Percentiles rank a stretch among this genome's conserved stretches.
Evolutionary conservation across 2,329 filamentous ascomycete genomes (phyloP).

Genomic region (Neofusicoccum sp.): DNA sequence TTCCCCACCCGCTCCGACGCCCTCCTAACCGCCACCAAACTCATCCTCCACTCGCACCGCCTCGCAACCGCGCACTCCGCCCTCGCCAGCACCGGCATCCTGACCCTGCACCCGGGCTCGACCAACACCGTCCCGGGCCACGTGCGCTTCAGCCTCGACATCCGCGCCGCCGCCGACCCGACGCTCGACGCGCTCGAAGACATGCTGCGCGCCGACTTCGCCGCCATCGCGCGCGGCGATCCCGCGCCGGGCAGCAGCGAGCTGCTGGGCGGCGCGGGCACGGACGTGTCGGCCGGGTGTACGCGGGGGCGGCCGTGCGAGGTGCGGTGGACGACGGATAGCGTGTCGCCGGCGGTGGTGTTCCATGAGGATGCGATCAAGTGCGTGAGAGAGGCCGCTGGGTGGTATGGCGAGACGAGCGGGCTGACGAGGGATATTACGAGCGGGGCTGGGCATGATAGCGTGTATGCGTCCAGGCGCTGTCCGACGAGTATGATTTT

Average conservation of each 20-base stretch:
- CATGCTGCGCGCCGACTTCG: conserved; percentile 58
- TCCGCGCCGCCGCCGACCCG: conserved; percentile 59
- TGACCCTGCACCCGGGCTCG: conserved; percentile 64
- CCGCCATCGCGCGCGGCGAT: conserved; percentile 48
- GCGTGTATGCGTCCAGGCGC: conserved; percentile 44
- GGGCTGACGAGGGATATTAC: conserved; percentile 61
- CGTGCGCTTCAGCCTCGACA: conserved; percentile 67
- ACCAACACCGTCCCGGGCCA: conserved; percentile 72
- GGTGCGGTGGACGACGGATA: conserved; percentile 61
- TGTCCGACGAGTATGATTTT: conserved; percentile 46
- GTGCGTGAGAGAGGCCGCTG: conserved; percentile 61
- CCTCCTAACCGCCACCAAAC: conserved; percentile 63
- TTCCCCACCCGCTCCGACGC: conserved; percentile 66
- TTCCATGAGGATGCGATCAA: conserved; percentile 68
- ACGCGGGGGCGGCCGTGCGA: conserved; percentile 51
- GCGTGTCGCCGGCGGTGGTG: conserved; percentile 58
- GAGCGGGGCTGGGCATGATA: conserved; percentile 64
- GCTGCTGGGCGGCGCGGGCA: conserved; percentile 38
- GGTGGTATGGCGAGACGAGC: conserved; percentile 51
- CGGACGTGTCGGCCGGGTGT: conserved; percentile 50
- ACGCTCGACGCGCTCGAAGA: conserved; percentile 59
- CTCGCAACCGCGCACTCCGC: conserved; percentile 60
- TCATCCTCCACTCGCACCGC: conserved; percentile 66
- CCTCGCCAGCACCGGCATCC: conserved; percentile 68
- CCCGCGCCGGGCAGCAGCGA: neutral